Evolutionary conservation across 495 filamentous ascomycete species (phyloP), one percentile per base, ranked within the genome.

Genomic region (Trichoderma reesei): DNA sequence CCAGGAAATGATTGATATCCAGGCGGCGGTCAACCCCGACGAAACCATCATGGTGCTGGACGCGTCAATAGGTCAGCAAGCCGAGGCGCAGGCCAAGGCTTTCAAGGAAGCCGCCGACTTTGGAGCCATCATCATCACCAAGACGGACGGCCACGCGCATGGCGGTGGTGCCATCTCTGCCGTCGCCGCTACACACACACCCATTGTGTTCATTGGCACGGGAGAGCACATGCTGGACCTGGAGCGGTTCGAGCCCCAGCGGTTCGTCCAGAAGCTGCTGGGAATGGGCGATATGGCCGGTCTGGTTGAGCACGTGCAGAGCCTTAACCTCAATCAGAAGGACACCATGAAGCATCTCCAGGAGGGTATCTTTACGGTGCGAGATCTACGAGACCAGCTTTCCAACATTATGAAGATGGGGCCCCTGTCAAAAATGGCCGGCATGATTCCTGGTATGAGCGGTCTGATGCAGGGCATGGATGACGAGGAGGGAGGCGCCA

Each of bases 391-490:
- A 37, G 94, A 98, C 70, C 95, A 99, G 75, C 84, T 99, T 37
- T 86, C 86, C 44, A 98, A 96, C 64, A 96, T 99, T 73, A 97
- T 97, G 92, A 99, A 99, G 77, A 98, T 99, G 94, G 94, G 94
- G 0, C 94, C 94, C 1, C 76, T 99, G 13, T 91, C 87, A 41
- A 99, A 99, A 76, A 92, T 99, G 82, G 95, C 95, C 0, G 92
- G 92, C 69, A 99, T 99, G 94, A 98, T 99, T 62, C 94, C 94
- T 0, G 95, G 94, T 38, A 85, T 98, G 66, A 88, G 86, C 60
- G 88, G 90, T 68, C 87, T 98, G 80, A 97, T 96, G 81, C 85
- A 88, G 34, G 90, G 90, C 46, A 92, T 98, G 80, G 92, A 98
- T 73, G 94, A 99, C 73, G 95, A 97, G 71, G 93, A 98, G 71